Conservation (phyloP, 2,329 filamentous ascomycete species). For the Cladosporium phlei region DNA sequence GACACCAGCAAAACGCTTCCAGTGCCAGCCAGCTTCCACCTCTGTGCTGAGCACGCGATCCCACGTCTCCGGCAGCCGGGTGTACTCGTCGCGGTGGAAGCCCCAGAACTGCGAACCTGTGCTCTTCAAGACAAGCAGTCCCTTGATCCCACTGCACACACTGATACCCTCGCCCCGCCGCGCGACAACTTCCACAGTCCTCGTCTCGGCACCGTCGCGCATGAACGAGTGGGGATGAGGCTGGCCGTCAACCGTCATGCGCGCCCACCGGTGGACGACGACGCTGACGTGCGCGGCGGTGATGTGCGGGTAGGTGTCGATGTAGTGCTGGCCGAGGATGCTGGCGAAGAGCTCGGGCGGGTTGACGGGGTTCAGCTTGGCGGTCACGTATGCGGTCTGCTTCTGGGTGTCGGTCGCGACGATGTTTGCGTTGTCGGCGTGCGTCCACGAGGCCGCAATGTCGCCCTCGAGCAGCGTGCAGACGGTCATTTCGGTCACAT, state of each 20-base stretch:
- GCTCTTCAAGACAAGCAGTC: slow-evolving; percentile 87
- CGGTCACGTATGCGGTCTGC: slow-evolving; percentile 84
- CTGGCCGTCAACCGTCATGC: slow-evolving; percentile 79
- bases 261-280: slow-evolving; percentile 83
- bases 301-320: slow-evolving; percentile 84
- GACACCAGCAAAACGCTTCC: slow-evolving; percentile 66
- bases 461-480: slow-evolving; percentile 88
- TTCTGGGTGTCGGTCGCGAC: slow-evolving; percentile 98
- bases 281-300: slow-evolving; percentile 76
- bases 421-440: slow-evolving; percentile 88
- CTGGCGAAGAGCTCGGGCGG: slow-evolving; percentile 89
- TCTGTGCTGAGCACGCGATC: slow-evolving; percentile 94
- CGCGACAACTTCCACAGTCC: slow-evolving; percentile 71
- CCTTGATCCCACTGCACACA: slow-evolving; percentile 72
- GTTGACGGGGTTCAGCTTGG: slow-evolving; percentile 86
- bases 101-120: slow-evolving; percentile 95
- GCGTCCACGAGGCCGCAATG: slow-evolving; percentile 83
- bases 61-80: slow-evolving; percentile 83
- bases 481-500: slow-evolving; percentile 91
- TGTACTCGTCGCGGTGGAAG: slow-evolving; percentile 90
- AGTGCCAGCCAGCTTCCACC: slow-evolving; percentile 81
- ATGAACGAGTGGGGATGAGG: slow-evolving; percentile 93
- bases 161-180: slow-evolving; percentile 64
- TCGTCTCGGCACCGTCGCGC: slow-evolving; percentile 82
- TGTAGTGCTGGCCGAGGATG: slow-evolving; percentile 81